Base-by-base conservation (phyloP, 2,329 filamentous ascomycete species). In the Claviceps fusiformis region DNA sequence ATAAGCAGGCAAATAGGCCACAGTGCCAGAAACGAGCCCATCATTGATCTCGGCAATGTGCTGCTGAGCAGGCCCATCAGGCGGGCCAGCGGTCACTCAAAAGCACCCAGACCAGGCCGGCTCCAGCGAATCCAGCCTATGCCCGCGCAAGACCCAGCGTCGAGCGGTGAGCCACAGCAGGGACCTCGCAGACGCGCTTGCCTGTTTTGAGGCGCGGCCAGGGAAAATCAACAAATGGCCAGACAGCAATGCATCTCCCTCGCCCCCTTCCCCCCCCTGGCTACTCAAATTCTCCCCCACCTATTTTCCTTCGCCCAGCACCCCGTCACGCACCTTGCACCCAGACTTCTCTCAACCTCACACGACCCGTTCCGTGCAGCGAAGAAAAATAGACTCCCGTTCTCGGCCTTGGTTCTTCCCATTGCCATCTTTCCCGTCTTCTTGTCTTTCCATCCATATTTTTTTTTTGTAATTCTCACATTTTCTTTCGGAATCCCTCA, bases 261-360 rank as follows among this genome's bases (percentile, higher is more conserved):
- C 50, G 55, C 57, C 56, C 57, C 50, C 57, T 57, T 31, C 19
- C 19, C 19, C 31, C 57, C 65, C 68, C 68, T 63, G 66, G 67
- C 65, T 64, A 62, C 65, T 72, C 71, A 72, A 72, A 71, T 73
- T 70, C 70, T 73, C 71, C 71, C 72, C 73, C 72, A 73, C 71
- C 72, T 72, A 71, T 70, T 70, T 69, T 69, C 67, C 59, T 62
- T 57, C 59, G 57, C 61, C 62, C 61, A 61, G 52, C 31, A 44
- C 11, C 37, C 59, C 56, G 58, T 60, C 62, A 53, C 58, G 56
- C 57, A 59, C 57, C 56, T 52, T 58, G 61, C 59, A 57, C 52
- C 48, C 54, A 59, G 59, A 50, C 59, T 58, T 63, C 62, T 63
- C 62, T 62, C 58, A 62, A 58, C 60, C 61, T 59, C 57, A 56